These are phyloP conservation scores for Tolypocladium album DNA, from an alignment of 2,329 filamentous ascomycete genomes.

Conservation along the genomic window DNA sequence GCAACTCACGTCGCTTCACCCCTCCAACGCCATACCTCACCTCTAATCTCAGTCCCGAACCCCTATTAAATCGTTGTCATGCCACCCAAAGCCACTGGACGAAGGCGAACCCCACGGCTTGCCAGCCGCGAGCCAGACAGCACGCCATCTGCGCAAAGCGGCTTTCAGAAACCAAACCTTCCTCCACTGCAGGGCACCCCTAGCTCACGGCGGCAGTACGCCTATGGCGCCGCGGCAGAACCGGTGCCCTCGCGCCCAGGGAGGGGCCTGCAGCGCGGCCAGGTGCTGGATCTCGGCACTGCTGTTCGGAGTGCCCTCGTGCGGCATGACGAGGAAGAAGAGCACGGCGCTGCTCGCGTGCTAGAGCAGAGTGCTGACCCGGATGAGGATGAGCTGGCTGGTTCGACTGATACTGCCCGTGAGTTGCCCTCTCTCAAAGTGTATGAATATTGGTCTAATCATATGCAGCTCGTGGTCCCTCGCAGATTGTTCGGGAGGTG, in stretches of 20 bases:
- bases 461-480: neutral
- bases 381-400: conserved; percentile 13
- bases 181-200: conserved; percentile 19
- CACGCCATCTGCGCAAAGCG: conserved; percentile 1
- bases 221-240: conserved; percentile 25
- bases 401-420: neutral
- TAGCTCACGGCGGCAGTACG: conserved; percentile 24
- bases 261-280: conserved; percentile 6
- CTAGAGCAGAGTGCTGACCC: neutral
- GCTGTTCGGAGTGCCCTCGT: conserved; percentile 18
- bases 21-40: neutral
- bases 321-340: conserved; percentile 8
- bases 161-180: conserved; percentile 14
- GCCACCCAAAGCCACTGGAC: conserved; percentile 6
- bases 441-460: neutral
- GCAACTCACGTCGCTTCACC: neutral
- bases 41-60: neutral
- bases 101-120: conserved; percentile 2
- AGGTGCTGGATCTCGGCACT: conserved; percentile 13
- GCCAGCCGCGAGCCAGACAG: conserved; percentile 4
- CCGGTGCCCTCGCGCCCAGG: conserved; percentile 14
- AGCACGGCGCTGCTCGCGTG: neutral
- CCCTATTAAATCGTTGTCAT: conserved; percentile 1
- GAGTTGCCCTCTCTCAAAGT: neutral
- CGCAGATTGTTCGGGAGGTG: neutral